Conservation (phyloP, 2,329 filamentous ascomycete species). For the Blastomyces emzantsi region DNA sequence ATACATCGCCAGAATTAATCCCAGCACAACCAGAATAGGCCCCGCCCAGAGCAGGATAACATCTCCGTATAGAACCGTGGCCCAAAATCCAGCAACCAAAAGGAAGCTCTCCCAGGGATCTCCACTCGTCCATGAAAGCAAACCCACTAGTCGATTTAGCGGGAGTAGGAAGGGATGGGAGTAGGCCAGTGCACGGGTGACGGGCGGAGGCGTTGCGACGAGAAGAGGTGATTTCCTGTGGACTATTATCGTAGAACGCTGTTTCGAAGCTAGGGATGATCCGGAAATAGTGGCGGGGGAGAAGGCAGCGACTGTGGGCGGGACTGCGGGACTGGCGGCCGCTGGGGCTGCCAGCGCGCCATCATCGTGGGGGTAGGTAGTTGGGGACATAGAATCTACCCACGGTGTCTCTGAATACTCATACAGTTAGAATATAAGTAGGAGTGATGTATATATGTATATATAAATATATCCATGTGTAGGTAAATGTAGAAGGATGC, state of each 20-base stretch:
- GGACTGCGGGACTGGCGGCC: conserved; percentile 31
- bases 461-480: not conserved
- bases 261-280: conserved; percentile 58
- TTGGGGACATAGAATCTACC: conserved; percentile 46
- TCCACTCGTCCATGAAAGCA: conserved; percentile 87
- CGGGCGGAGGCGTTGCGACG: conserved; percentile 85
- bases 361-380: conserved; percentile 32
- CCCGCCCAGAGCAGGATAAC: conserved; percentile 70
- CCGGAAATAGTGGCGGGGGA: conserved; percentile 71
- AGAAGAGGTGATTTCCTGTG: conserved; percentile 94
- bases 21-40: conserved; percentile 69
- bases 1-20: conserved; percentile 87
- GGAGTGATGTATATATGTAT: not conserved
- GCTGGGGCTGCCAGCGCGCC: conserved; percentile 26
- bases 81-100: conserved; percentile 78
- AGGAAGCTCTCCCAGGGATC: conserved; percentile 98
- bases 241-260: conserved; percentile 84
- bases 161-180: conserved; percentile 90
- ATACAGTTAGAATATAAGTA: conserved; percentile 12
- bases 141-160: conserved; percentile 71
- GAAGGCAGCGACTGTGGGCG: conserved; percentile 80
- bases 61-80: conserved; percentile 75
- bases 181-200: conserved; percentile 89
- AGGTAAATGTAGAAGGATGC: not conserved
- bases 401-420: conserved; percentile 41